Base-by-base conservation (phyloP, 2,329 filamentous ascomycete species). In the Botrytis hyacinthi region DNA sequence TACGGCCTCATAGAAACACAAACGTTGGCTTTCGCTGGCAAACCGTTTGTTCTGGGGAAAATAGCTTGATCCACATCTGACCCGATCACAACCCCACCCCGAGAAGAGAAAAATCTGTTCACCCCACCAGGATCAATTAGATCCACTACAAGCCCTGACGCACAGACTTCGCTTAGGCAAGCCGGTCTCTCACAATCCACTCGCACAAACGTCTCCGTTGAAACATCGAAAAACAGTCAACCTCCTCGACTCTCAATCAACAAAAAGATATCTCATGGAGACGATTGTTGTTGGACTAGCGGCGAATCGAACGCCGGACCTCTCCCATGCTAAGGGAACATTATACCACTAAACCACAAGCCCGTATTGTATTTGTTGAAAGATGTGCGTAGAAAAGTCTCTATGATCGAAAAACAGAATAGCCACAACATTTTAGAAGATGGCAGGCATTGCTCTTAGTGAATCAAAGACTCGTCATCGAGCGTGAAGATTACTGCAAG, bases 361-460 rank as follows among this genome's bases (percentile, higher is more conserved):
- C 57, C 57, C 29, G 6, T 59, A 6, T 4, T 59, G 14, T 46
- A 18, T 35, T 29, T 29, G 54, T 59, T 59, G 14, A 22, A 9
- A n/a, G n/a, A n/a, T n/a, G n/a, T n/a, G n/a, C n/a, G n/a, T 0
- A 4, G 1, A 51, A 12, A 2, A 5, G 0, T 26, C 1, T 0
- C 0, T 51, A 51, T 51, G 6, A 5, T 26, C 9, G 4, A 26
- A 1, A 26, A 51, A 14, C 10, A 2, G 6, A 0, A 51, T 2
- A 26, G 9, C 46, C 6, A 26, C 22, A 51, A 14, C 48, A 29
- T 54, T 26, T 59, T 22, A 32, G 7, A 35, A 32, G 29, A 22
- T 59, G 29, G 4, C 9, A 59, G 18, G 54, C 16, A 59, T 10
- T 54, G 5, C 48, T 54, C 48, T 54, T n/a, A 12, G 18, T 20